A percentile compares a stretch with the other conserved stretches of the same genome.
Evolutionary conservation across 192 early-diverging fungal species (phyloP).

Genomic region (Podila epicladia): DNA sequence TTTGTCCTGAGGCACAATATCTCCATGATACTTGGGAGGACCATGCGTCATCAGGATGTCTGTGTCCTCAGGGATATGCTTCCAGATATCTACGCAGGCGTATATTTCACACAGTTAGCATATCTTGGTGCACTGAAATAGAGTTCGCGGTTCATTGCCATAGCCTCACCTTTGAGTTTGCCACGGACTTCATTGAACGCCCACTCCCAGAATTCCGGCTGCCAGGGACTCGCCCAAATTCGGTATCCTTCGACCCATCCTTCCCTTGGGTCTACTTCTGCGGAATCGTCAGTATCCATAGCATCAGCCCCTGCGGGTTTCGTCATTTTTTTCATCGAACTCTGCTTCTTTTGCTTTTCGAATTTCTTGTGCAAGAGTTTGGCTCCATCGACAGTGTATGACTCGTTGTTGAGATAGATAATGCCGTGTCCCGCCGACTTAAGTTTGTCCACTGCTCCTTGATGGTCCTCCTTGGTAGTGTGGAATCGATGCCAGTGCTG

Average conservation of each 20-base stretch:
- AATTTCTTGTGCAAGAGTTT: slow-evolving; percentile 7
- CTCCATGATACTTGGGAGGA: slow-evolving; percentile 24
- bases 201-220: slow-evolving; percentile 36
- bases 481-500: slow-evolving; percentile 32
- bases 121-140: background rate
- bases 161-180: slow-evolving; percentile 13
- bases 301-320: background rate
- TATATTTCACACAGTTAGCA: background rate
- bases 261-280: slow-evolving; percentile 10
- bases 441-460: slow-evolving; percentile 20
- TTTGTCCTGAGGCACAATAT: slow-evolving; percentile 10
- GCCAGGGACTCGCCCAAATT: slow-evolving; percentile 39
- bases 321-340: background rate
- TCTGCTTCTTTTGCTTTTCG: slow-evolving; percentile 11
- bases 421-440: slow-evolving; percentile 29
- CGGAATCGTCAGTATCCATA: background rate
- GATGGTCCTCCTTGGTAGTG: slow-evolving; percentile 16
- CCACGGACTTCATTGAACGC: slow-evolving; percentile 39
- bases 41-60: slow-evolving; percentile 45
- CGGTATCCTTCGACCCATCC: slow-evolving; percentile 24
- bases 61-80: slow-evolving; percentile 19
- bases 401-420: slow-evolving; percentile 31
- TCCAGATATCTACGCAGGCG: slow-evolving; percentile 23
- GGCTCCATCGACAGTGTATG: slow-evolving; percentile 20
- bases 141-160: background rate